These are phyloP conservation scores for Quercus variabilis DNA, from an alignment of 306 rosid genomes.

Conservation along the genomic window DNA sequence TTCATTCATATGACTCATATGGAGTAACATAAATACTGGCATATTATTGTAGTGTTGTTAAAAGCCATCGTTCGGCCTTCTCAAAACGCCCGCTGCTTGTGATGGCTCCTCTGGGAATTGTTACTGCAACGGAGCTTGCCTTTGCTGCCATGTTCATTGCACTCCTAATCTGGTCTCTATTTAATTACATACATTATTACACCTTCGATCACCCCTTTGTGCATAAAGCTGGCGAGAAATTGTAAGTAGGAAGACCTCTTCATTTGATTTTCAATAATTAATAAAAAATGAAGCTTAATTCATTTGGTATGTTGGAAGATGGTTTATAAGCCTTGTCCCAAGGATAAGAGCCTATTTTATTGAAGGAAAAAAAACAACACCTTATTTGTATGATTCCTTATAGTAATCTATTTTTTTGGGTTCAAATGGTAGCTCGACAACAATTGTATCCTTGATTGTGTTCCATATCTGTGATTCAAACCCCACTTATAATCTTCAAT, in stretches of 20 bases:
- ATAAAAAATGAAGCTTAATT: background rate
- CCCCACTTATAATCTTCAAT: too few species aligned
- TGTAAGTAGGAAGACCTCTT: slow-evolving; percentile 22
- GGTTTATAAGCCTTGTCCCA: too few species aligned
- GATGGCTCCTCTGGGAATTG: slow-evolving; percentile 55
- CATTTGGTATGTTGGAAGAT: too few species aligned
- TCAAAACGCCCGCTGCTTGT: slow-evolving; percentile 46
- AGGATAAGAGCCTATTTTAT: too few species aligned
- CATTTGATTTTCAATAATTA: background rate
- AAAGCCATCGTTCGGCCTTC: slow-evolving; percentile 5
- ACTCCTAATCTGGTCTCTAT: slow-evolving; percentile 65
- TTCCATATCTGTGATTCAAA: too few species aligned
- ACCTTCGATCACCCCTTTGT: slow-evolving; percentile 50
- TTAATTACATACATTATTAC: slow-evolving; percentile 42
- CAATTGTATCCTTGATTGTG: too few species aligned
- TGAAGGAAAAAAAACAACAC: too few species aligned
- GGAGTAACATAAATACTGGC: too few species aligned
- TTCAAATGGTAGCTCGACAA: too few species aligned
- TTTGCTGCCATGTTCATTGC: slow-evolving; percentile 47
- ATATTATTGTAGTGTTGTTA: slow-evolving; percentile 8
- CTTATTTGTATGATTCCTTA: too few species aligned
- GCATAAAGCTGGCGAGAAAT: slow-evolving; percentile 35
- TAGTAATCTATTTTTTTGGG: too few species aligned
- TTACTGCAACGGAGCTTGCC: slow-evolving; percentile 47
- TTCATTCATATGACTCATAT: too few species aligned